Base-by-base conservation (phyloP, 441 rosid species). In the Macaranga tanarius region DNA sequence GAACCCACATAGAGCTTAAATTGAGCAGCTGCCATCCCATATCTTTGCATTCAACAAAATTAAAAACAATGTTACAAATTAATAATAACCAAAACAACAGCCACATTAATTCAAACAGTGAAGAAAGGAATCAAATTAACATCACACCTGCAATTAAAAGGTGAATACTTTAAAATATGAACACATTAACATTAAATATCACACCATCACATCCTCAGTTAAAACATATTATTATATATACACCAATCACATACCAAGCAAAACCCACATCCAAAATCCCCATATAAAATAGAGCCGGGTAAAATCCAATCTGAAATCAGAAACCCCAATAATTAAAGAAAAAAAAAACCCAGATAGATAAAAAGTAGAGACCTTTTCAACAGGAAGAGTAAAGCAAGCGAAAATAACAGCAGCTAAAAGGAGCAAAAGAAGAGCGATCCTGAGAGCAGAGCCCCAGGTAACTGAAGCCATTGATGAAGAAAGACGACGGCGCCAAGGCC, bases 301-400 rank as follows among this genome's bases (percentile, higher is more conserved):
- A 71, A 10, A 34, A 31, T 5, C 59, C 34, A 42, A 42, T 5
- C 47, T 42, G 10, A 42, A 42, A 42, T 5, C 47, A 54, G 17
- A 60, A 61, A 45, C 11, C 2, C 45, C 9, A 4, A 12, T 3
- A 17, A 11, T 5, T 38, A 47, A 26, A 31, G 0, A 28, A 26
- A 10, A 54, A 25, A 23, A 59, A 69, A 15, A 42, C 19, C 15
- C 20, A 15, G 61, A 38, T 7, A 13, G 59, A 38, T 3, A 34
- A 40, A 40, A 70, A 65, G 62, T 65, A 1, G 51, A 45, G 38
- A 95, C 99, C 96, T 95, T 83, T 72, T 95, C 96, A 7, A 95
- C 89, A 62, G 97, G 97, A 72, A 93, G 95, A 70, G 97, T 90
- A 84, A 84, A 90, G 67, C 88, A 91, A 77, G 98, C 99, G 72